These are phyloP conservation scores for Fraxinus angustifolia DNA, from an alignment of 305 asterid species.

Conservation along the genomic window DNA sequence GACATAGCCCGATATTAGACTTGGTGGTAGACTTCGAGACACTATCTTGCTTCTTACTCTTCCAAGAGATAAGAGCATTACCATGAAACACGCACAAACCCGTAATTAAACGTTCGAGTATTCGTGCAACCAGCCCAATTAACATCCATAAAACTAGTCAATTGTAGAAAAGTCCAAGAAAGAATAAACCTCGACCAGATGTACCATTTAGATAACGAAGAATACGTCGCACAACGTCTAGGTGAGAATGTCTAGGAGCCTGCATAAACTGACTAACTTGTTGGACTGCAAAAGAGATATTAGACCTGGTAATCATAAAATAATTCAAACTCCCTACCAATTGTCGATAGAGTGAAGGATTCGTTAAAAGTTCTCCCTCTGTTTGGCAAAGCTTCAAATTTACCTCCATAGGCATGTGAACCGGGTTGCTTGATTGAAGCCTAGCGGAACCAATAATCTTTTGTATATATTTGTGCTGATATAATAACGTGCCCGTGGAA, in stretches of 20 bases:
- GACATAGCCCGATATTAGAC: slow-evolving; percentile 9
- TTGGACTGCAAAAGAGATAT: background rate
- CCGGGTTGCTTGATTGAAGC: background rate
- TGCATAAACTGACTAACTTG: background rate
- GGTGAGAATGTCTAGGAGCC: background rate
- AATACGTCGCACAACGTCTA: background rate
- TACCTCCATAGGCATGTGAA: background rate
- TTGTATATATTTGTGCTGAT: background rate
- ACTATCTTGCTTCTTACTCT: background rate
- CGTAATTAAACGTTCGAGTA: background rate
- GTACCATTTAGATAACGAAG: background rate
- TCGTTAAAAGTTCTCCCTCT: background rate
- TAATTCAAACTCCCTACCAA: background rate
- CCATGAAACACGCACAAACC: background rate
- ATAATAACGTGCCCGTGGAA: background rate
- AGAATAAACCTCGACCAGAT: background rate
- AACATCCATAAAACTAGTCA: background rate
- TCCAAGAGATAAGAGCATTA: background rate
- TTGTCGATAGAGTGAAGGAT: background rate
- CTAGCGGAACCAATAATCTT: background rate
- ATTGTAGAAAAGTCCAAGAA: background rate
- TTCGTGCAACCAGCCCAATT: background rate
- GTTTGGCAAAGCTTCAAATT: background rate
- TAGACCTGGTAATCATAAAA: background rate
- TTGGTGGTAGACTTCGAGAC: background rate